Base-by-base conservation (phyloP, 441 rosid species). In the Dalechampia spathulata region DNA sequence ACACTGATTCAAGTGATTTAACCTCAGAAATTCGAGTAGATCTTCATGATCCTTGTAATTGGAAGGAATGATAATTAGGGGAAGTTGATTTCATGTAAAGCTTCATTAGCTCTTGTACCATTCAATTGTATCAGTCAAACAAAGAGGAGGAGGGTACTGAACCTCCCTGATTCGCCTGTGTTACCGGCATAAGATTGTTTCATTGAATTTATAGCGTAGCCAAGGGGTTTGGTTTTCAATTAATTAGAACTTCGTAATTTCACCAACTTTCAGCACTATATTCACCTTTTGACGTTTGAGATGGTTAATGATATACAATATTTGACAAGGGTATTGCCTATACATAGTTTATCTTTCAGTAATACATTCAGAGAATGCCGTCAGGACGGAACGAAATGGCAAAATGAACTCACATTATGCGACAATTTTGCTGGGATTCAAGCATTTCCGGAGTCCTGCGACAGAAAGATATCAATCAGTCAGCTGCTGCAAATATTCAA, bases 371-470 rank as follows among this genome's bases (percentile, higher is more conserved):
- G 52, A 70, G 57, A 66, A 66, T 54, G 36, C 67, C 62, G 40
- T 49, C 20, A 17, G 13, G 37, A 52, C 55, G 27, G 40, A 54
- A 20, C 47, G n/a, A 62, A 47, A 57, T 38, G 25, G 5, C 25
- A 23, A 23, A 56, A 57, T 22, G 39, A 16, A 16, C 27, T 88
- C 85, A 92, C 96, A 89, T 86, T 67, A 86, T 73, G 73, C 83
- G 68, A 64, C 97, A 92, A 68, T 80, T 83, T 19, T 72, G 58
- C 74, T 91, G 96, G 58, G 86, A 71, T 47, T 78, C 92, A 0
- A 80, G 78, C 92, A 80, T 83, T 55, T 86, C 96, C 0, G 97
- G 88, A 57, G 97, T 77, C 74, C 97, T 88, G 87, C 72, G 63
- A 47, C 15, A 70, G 51, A 23, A 7, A 63, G 7, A 49, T 14